Evolutionary conservation across 2,329 filamentous ascomycete species (phyloP), one percentile per base, ranked within the genome.

Genomic region (Microdochium paspali): DNA sequence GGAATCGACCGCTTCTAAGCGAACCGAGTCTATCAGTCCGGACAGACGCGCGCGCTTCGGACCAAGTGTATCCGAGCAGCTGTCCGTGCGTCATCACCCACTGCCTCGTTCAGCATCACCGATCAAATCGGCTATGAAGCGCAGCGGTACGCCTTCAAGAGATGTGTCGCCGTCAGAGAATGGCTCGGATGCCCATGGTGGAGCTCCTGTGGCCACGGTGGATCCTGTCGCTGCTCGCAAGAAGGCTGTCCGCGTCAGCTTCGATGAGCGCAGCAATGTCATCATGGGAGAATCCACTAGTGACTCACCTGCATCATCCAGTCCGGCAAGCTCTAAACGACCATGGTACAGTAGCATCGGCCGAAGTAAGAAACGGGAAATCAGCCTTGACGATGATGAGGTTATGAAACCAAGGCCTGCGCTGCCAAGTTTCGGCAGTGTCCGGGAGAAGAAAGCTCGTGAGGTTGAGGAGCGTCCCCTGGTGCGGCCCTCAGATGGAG

Each of bases 81-180:
- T 81, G 12, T 66, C 73, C 1, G 70, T 84, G 24, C 81, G 73
- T 52, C 85, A 90, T 58, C 75, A 80, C 47, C 87, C 86, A 5
- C 82, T 84, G 21, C 71, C 80, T 25, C 76, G 87, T 44, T 87
- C 85, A 4, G 69, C 85, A 10, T 90, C 86, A 0, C 87, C 87
- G 10, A 80, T 81, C 43, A 91, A 91, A 61, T 89, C 86, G 1
- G 86, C 85, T 2, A 59, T 90, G 52, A 90, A 90, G 60, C 72
- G 81, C 25, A 72, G 70, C 1, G 80, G 78, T 44, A 74, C 80
- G 2, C 71, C 76, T 48, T 58, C 46, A 20, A 52, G 76, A 56
- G 68, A 73, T 52, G 56, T 69, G 28, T 74, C 80, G 47, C 72
- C 80, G 44, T 67, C 74, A 44, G 67, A 73, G 53, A 65, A 71